Base-by-base conservation (phyloP, 768 basidiomycete species). In the Trametes gibbosa region DNA sequence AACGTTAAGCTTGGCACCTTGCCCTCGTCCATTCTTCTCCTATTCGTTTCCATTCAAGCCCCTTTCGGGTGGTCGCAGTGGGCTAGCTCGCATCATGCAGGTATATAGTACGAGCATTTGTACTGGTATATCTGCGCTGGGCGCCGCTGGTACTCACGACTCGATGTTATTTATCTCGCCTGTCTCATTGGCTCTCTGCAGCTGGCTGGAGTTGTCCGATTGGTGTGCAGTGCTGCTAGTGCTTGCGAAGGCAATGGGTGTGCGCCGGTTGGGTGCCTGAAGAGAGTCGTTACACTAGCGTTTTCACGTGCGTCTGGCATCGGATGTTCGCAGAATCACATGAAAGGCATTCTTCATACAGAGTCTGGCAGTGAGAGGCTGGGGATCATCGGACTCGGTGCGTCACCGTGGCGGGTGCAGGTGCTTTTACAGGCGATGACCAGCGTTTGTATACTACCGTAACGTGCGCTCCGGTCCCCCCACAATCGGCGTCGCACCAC, bases 91-190 rank as follows among this genome's bases (percentile, higher is more conserved):
- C 53, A 40, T 58, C 56, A 40, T 54, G 55, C n/a, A 40, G 47
- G 49, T 58, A 57, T 63, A 63, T 63, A 63, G 56, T 63, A 63
- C 53, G 48, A 45, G 56, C 58, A 59, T 21, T 52, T 58, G 48
- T 54, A 58, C 43, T 9, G 53, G 53, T 60, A 64, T 64, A 51
- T 61, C 59, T 46, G 59, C 59, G 56, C 59, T 50, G 59, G 59
- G 52, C 59, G 63, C 56, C 25, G 21, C 37, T 40, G 23, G 50
- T 39, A 39, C 50, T 21, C 23, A 47, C 47, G 61, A 58, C 53
- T 58, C 57, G 50, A 23, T 23, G 54, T 56, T 59, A 60, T 63
- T 59, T 63, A 63, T 56, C 35, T 47, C 32, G 47, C 48, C 25
- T 41, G 27, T 25, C 55, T 56, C 46, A 49, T 40, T 49, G 53